Conservation (phyloP, 2,329 filamentous ascomycete species). For the Penicillium sp. region DNA sequence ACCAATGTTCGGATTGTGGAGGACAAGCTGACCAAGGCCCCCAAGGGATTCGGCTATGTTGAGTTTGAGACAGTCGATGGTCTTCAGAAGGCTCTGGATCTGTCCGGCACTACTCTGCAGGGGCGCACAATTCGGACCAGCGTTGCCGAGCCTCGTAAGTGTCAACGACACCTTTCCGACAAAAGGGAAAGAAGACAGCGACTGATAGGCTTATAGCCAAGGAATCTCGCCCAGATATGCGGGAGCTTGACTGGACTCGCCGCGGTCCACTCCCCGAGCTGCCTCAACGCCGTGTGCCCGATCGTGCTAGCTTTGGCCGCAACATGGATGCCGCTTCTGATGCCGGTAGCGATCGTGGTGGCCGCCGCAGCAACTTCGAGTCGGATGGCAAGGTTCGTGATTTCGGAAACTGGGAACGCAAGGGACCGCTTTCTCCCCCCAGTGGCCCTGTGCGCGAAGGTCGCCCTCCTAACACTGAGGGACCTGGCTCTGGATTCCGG, state of each 20-base stretch:
- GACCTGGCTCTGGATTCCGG: slow-evolving; percentile 58
- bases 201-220: slow-evolving; percentile 64
- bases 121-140: slow-evolving; percentile 89
- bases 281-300: slow-evolving; percentile 56
- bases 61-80: slow-evolving; percentile 87
- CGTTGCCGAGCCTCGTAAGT: slow-evolving; percentile 90
- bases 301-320: slow-evolving; percentile 55
- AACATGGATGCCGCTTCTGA: slow-evolving; percentile 56
- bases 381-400: slow-evolving; percentile 74
- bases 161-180: background rate
- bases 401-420: slow-evolving; percentile 90
- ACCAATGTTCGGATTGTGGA: slow-evolving; percentile 94
- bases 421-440: slow-evolving; percentile 79
- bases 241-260: slow-evolving; percentile 90
- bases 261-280: slow-evolving; percentile 82
- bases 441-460: slow-evolving; percentile 55
- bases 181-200: background rate
- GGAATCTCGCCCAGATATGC: slow-evolving; percentile 69
- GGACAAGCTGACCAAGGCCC: slow-evolving; percentile 87
- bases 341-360: slow-evolving; percentile 62
- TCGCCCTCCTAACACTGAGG: slow-evolving; percentile 59
- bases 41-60: slow-evolving; percentile 97
- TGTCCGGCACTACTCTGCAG: slow-evolving; percentile 79
- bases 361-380: slow-evolving; percentile 64
- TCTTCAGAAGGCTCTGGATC: slow-evolving; percentile 81